Evolutionary conservation across 2,329 filamentous ascomycete genomes (phyloP).

Genomic region (Podosphaera fusca): DNA sequence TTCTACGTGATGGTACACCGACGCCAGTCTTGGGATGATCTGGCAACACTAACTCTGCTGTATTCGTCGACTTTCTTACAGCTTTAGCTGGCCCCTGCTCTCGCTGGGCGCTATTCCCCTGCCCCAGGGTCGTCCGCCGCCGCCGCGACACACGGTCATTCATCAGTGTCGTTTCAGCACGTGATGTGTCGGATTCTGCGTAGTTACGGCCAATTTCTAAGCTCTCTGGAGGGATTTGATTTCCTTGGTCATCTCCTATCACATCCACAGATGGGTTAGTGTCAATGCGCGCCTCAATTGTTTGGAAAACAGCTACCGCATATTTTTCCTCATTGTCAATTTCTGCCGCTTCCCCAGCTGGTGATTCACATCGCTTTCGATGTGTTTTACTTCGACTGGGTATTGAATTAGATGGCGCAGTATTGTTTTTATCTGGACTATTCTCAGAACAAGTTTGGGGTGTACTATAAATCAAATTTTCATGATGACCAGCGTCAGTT

Average conservation of each 20-base stretch:
- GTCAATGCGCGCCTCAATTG: background rate
- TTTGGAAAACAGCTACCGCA: background rate
- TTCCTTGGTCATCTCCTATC: background rate
- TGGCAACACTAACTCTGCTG: background rate
- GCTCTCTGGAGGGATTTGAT: background rate
- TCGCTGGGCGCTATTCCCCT: background rate
- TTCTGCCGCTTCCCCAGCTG: background rate
- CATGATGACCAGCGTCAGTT: slow-evolving; percentile 12
- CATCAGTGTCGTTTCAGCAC: background rate
- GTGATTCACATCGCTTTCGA: slow-evolving; percentile 14
- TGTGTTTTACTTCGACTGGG: slow-evolving; percentile 14
- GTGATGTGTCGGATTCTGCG: background rate
- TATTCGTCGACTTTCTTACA: background rate
- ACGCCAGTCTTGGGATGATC: background rate
- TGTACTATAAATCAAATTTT: slow-evolving; percentile 13
- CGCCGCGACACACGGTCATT: background rate
- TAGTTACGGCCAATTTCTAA: background rate
- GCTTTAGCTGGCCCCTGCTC: background rate
- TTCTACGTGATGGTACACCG: background rate
- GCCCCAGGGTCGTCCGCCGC: background rate
- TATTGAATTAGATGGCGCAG: slow-evolving; percentile 5
- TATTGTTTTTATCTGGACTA: slow-evolving; percentile 13
- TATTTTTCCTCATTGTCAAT: background rate
- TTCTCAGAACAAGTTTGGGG: slow-evolving; percentile 10
- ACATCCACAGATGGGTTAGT: background rate